Conservation (phyloP, 352 stramenopile genomes). For the Globisporangium paddicum region DNA sequence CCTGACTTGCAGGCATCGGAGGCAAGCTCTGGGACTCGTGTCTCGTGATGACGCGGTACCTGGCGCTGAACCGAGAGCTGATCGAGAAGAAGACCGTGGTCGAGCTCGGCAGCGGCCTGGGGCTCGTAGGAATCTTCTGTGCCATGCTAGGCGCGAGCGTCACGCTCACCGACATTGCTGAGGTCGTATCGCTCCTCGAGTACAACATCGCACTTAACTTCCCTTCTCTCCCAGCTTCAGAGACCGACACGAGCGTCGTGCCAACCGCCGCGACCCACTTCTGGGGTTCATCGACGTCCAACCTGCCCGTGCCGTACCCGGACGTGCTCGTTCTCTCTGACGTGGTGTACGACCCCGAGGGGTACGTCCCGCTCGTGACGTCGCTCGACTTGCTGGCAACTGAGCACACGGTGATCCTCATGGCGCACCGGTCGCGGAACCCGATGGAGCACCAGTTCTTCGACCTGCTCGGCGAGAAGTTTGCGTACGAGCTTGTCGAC, state of each 20-base stretch:
- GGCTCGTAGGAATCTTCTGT: slow-evolving; percentile 74
- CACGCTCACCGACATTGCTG: slow-evolving; percentile 70
- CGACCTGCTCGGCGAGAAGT: slow-evolving; percentile 39
- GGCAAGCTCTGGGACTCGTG: slow-evolving; percentile 85
- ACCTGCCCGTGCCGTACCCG: slow-evolving; percentile 26
- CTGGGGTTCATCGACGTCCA: slow-evolving; percentile 43
- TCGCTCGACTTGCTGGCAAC: slow-evolving; percentile 44
- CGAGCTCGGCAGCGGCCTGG: slow-evolving; percentile 70
- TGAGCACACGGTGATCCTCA: slow-evolving; percentile 46
- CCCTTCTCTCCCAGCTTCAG: not conserved
- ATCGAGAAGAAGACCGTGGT: slow-evolving; percentile 43
- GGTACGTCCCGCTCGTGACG: slow-evolving; percentile 58
- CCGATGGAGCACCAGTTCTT: slow-evolving; percentile 83
- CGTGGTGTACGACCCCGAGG: slow-evolving; percentile 77
- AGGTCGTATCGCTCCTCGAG: slow-evolving; percentile 66
- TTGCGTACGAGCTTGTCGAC: slow-evolving; percentile 42
- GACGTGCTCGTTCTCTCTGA: slow-evolving; percentile 77
- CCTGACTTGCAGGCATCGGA: slow-evolving; percentile 45
- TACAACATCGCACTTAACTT: slow-evolving; percentile 81
- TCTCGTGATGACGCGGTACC: slow-evolving; percentile 64
- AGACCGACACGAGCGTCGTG: not conserved
- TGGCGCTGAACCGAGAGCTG: slow-evolving; percentile 34
- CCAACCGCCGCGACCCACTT: slow-evolving; percentile 35
- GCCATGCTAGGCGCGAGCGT: slow-evolving; percentile 52
- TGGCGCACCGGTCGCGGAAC: slow-evolving; percentile 75